Evolutionary conservation across 805 yeast species (phyloP).

Genomic region (Ogataea degrootiae): DNA sequence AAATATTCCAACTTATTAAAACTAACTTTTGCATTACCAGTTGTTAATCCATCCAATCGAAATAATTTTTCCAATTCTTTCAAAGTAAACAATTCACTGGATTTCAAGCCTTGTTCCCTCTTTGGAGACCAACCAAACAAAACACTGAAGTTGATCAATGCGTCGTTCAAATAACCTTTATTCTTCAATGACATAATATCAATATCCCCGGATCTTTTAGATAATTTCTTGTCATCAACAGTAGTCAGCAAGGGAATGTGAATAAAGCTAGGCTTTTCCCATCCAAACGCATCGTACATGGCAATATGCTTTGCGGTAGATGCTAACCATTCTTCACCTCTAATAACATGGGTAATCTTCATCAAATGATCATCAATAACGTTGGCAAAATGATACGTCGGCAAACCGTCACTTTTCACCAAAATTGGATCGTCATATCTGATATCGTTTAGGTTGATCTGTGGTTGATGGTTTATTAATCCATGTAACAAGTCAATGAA

Average conservation of each 20-base stretch:
- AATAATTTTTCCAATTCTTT: slow-evolving; percentile 52
- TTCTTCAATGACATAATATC: slow-evolving; percentile 57
- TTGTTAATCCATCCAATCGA: slow-evolving; percentile 69
- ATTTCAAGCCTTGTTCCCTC: slow-evolving; percentile 42
- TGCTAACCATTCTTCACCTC: slow-evolving; percentile 98
- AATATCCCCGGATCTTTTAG: slow-evolving; percentile 81
- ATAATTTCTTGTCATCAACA: slow-evolving; percentile 65
- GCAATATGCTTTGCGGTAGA: slow-evolving; percentile 95
- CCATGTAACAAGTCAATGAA: slow-evolving; percentile 81
- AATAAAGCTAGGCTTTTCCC: slow-evolving; percentile 76
- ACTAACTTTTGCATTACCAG: slow-evolving; percentile 91
- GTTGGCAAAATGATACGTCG: slow-evolving; percentile 95
- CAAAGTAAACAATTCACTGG: slow-evolving; percentile 48
- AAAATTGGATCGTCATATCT: slow-evolving; percentile 88
- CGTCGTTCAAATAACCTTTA: slow-evolving; percentile 77
- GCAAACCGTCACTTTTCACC: slow-evolving; percentile 88
- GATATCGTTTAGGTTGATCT: slow-evolving; percentile 60
- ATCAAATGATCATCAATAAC: slow-evolving; percentile 92
- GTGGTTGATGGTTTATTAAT: slow-evolving; percentile 68
- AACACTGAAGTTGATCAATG: slow-evolving; percentile 80
- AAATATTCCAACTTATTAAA: slow-evolving; percentile 68
- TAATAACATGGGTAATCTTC: slow-evolving; percentile 87
- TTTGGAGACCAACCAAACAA: slow-evolving; percentile 94
- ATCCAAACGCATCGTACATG: slow-evolving; percentile 77
- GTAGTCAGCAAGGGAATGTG: slow-evolving; percentile 89